phyloP scores from a whole-genome alignment of 1,284 basidiomycete species.

The Puccinia hordei region DNA sequence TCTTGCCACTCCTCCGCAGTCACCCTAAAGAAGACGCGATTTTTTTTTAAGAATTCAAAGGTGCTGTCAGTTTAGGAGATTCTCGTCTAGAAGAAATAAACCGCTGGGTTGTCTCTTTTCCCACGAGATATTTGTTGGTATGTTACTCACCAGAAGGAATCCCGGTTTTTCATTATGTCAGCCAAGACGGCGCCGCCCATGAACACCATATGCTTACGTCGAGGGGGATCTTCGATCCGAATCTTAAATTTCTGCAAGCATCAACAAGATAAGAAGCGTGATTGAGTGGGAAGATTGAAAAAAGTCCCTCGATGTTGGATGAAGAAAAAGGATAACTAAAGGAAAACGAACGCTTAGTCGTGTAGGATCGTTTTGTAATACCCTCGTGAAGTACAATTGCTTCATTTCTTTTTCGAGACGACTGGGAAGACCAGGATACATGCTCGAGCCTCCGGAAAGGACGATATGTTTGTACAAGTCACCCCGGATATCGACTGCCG shows the following conservation, averaged over 20 bases:
- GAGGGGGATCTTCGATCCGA: constrained; percentile 93
- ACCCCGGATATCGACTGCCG: constrained; percentile 83
- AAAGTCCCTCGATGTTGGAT: too few species aligned
- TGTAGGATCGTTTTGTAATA: constrained; percentile 79
- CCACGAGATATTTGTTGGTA: background rate
- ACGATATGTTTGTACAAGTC: constrained; percentile 99
- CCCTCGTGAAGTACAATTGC: constrained; percentile 88
- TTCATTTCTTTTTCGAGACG: constrained; percentile 99
- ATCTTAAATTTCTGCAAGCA: constrained; percentile 91
- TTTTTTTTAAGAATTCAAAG: background rate
- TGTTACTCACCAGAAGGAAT: constrained; percentile 73
- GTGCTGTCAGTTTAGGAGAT: background rate
- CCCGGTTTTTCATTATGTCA: constrained; percentile 94
- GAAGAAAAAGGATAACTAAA: background rate
- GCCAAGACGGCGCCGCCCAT: constrained; percentile 79
- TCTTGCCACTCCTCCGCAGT: constrained; percentile 89
- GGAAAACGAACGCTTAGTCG: constrained; percentile 75
- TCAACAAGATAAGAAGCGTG: constrained; percentile 18
- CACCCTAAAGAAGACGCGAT: constrained; percentile 63
- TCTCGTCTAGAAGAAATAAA: background rate
- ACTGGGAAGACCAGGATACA: constrained; percentile 97
- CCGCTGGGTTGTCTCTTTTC: background rate
- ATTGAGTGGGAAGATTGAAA: background rate
- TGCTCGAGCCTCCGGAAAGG: constrained; percentile 92
- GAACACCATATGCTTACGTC: constrained; percentile 99